phyloP scores from a whole-genome alignment of 345 rosid genomes.

The Citrus maxima region DNA sequence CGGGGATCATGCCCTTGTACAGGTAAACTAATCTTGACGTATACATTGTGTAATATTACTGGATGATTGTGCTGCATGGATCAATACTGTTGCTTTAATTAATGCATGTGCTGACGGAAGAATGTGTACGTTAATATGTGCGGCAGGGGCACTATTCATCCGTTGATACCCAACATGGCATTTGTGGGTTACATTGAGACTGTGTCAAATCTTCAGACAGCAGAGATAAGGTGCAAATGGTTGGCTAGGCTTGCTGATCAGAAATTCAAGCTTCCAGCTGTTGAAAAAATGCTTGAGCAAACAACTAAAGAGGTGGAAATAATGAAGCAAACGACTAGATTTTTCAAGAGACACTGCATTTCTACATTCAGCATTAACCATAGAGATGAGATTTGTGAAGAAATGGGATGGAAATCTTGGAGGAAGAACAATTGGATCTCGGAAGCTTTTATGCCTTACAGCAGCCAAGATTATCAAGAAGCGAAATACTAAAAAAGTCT shows the following conservation, averaged over 20 bases:
- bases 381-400: conserved; percentile 49
- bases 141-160: conserved; percentile 52
- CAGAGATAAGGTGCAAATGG: conserved; percentile 57
- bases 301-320: conserved; percentile 36
- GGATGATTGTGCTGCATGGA: neutral
- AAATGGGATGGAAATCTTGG: conserved; percentile 53
- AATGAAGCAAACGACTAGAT: conserved; percentile 46
- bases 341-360: conserved; percentile 45
- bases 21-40: conserved; percentile 25
- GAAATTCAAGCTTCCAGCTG: conserved; percentile 36
- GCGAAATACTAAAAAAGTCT: neutral
- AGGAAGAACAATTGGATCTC: conserved; percentile 41
- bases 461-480: conserved; percentile 43
- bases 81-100: too few species aligned
- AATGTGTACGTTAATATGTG: neutral
- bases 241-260: conserved; percentile 39
- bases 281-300: conserved; percentile 38
- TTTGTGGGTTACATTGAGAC: conserved; percentile 61
- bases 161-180: conserved; percentile 60
- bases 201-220: conserved; percentile 44
- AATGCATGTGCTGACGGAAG: too few species aligned
- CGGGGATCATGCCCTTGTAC: conserved; percentile 53
- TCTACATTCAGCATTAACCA: conserved; percentile 50
- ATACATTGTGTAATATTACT: neutral
- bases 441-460: conserved; percentile 46